Base-by-base conservation (phyloP, 805 yeast species). In the Suhomyces vadensis region DNA sequence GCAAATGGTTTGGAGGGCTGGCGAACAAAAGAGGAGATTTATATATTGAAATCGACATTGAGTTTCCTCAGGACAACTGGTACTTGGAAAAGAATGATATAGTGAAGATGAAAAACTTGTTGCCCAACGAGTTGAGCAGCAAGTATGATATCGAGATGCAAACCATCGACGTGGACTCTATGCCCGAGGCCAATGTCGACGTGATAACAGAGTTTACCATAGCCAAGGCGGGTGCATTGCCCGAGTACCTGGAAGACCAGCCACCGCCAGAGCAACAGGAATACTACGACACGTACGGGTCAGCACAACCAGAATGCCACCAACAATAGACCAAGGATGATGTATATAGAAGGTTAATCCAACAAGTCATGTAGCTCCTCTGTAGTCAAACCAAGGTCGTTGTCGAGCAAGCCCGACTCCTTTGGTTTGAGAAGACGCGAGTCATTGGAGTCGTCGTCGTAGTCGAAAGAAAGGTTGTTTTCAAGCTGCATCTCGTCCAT, bases 41-140 rank as follows among this genome's bases (percentile, higher is more conserved):
- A 50, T 89, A 81, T 55, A 71, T 90, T 13, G 78, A 74, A 41
- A 63, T 87, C n/a, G 79, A 78, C 16, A 80, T 91, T 41, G 88
- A 82, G 53, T 90, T 91, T 61, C 97, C 97, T 2, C 73, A 74
- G 26, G 95, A 89, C 62, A 78, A 83, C 56, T 90, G 97, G 97
- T 83, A 83, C 56, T 63, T 79, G 52, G 96, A 89, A 60, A 78
- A 75, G 54, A 73, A 80, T 45, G 96, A 89, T 56, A 42, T 83
- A 3, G 46, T 64, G 19, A 77, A 74, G 48, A 66, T 86, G 41
- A 72, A 68, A 51, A 77, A 79, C 46, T 65, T 83, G 16, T 65
- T 86, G 39, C 90, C 87, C 3, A 63, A 46, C 45, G 65, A 57
- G 2, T 53, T 65, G 31, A 49, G 51, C n/a, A 58, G 51, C 39